A percentile compares a stretch with the other conserved stretches of the same genome.
These are phyloP conservation scores for Bisporella sp. DNA, from an alignment of 2,329 filamentous ascomycete species.

Conservation along the genomic window DNA sequence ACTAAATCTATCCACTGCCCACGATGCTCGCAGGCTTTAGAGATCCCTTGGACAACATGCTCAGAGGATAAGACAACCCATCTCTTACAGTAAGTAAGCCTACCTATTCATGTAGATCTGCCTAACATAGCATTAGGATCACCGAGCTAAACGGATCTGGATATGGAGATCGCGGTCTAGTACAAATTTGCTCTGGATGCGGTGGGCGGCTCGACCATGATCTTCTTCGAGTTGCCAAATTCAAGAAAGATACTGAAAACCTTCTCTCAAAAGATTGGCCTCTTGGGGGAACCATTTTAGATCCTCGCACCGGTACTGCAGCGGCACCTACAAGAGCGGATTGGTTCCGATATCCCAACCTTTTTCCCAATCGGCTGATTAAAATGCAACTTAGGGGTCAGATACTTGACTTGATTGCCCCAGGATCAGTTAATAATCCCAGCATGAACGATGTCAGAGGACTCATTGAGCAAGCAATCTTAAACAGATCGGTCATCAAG, in stretches of 20 bases:
- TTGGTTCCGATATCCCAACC: slow-evolving; percentile 23
- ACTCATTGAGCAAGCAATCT: slow-evolving; percentile 41
- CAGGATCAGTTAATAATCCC: slow-evolving; percentile 21
- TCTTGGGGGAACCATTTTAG: slow-evolving; percentile 63
- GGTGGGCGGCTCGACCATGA: slow-evolving; percentile 44
- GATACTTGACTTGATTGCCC: slow-evolving; percentile 34
- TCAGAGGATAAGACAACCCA: slow-evolving; percentile 31
- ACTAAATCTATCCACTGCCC: slow-evolving; percentile 49
- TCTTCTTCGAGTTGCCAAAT: slow-evolving; percentile 53
- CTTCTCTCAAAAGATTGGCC: slow-evolving; percentile 42
- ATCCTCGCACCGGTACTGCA: slow-evolving; percentile 44
- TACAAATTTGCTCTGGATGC: slow-evolving; percentile 44
- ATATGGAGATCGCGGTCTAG: slow-evolving; percentile 53
- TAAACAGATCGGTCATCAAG: slow-evolving; percentile 30
- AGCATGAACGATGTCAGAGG: slow-evolving; percentile 45
- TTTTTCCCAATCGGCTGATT: slow-evolving; percentile 55
- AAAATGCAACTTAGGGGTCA: slow-evolving; percentile 35
- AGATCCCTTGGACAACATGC: slow-evolving; percentile 55
- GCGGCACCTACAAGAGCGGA: slow-evolving; percentile 22
- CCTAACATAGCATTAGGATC: slow-evolving; percentile 11
- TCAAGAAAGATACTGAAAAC: slow-evolving; percentile 45
- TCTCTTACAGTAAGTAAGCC: slow-evolving; percentile 23
- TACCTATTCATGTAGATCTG: background rate
- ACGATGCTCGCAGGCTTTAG: slow-evolving; percentile 35
- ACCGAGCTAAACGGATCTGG: slow-evolving; percentile 40